Evolutionary conservation across 1,139 yeast species (phyloP).

Genomic region (Geotrichum bryndzae): DNA sequence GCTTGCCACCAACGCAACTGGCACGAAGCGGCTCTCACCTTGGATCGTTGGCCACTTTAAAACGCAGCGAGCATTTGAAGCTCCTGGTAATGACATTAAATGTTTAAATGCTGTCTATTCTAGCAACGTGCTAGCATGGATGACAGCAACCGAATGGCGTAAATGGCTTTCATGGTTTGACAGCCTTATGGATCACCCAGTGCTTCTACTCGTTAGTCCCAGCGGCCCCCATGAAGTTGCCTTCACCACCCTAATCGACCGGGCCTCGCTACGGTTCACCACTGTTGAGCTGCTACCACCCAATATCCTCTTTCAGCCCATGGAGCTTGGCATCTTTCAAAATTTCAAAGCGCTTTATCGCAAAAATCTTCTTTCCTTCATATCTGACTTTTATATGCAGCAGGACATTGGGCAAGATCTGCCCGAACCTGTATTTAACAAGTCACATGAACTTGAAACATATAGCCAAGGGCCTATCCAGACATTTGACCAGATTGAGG

Average conservation of each 20-base stretch:
- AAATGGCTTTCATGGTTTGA: slow-evolving; percentile 18
- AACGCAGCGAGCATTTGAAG: slow-evolving; percentile 12
- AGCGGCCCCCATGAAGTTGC: slow-evolving; percentile 16
- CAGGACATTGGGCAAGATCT: slow-evolving; percentile 5
- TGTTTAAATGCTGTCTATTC: slow-evolving; percentile 12
- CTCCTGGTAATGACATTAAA: slow-evolving; percentile 14
- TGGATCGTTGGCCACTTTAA: slow-evolving; percentile 17
- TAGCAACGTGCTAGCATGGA: slow-evolving; percentile 16
- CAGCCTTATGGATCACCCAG: slow-evolving; percentile 13
- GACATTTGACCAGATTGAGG: slow-evolving; percentile 9
- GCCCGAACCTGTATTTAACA: slow-evolving; percentile 7
- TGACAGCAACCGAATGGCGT: slow-evolving; percentile 15
- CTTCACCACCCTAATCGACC: slow-evolving; percentile 4
- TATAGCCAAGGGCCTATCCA: slow-evolving; percentile 2
- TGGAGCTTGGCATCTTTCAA: slow-evolving; percentile 15
- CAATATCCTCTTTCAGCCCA: slow-evolving; percentile 8
- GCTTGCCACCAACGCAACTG: slow-evolving; percentile 15
- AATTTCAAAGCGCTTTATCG: slow-evolving; percentile 17
- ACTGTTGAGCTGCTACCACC: slow-evolving; percentile 14
- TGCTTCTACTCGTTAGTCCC: slow-evolving; percentile 15
- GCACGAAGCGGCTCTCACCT: slow-evolving; percentile 15
- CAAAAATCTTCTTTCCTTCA: slow-evolving; percentile 6
- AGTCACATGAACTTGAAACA: background rate
- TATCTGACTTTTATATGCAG: slow-evolving; percentile 10
- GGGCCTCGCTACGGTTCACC: slow-evolving; percentile 6